These are phyloP conservation scores for Neoarthrinium moseri DNA, from an alignment of 2,329 filamentous ascomycete species.

Conservation along the genomic window DNA sequence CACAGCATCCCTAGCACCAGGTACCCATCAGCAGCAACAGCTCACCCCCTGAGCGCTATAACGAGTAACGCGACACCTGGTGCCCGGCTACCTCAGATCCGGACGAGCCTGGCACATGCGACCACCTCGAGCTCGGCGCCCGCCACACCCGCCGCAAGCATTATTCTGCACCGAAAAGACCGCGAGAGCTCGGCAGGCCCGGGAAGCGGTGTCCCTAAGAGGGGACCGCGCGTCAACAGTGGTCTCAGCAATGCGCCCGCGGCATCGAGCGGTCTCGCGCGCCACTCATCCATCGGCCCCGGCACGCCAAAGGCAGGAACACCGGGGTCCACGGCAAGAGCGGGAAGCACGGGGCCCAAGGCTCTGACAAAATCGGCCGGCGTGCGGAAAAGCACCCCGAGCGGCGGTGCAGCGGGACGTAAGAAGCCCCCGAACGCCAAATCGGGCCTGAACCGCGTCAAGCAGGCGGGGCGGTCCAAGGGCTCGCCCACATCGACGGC, in stretches of 20 bases:
- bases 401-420: constrained; percentile 25
- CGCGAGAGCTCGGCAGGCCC: constrained; percentile 60
- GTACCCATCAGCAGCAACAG: constrained; percentile 25
- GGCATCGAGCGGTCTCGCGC: constrained; percentile 57
- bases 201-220: constrained; percentile 46
- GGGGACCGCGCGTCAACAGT: constrained; percentile 47
- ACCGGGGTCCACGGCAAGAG: constrained; percentile 38
- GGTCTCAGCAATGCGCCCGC: constrained; percentile 46
- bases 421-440: constrained; percentile 43
- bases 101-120: constrained; percentile 46
- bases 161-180: constrained; percentile 56
- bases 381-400: constrained; percentile 42
- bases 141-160: constrained; percentile 58
- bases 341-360: constrained; percentile 61
- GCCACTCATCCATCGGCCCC: constrained; percentile 62
- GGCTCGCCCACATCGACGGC: constrained; percentile 63
- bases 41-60: constrained; percentile 34
- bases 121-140: constrained; percentile 57
- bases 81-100: constrained; percentile 45
- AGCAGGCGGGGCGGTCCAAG: constrained; percentile 52
- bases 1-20: constrained; percentile 44
- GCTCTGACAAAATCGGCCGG: constrained; percentile 45
- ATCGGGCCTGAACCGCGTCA: constrained; percentile 62
- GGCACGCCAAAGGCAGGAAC: constrained; percentile 55
- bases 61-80: constrained; percentile 40